phyloP scores from a whole-genome alignment of 805 yeast genomes.

The Yarrowia osloensis region DNA sequence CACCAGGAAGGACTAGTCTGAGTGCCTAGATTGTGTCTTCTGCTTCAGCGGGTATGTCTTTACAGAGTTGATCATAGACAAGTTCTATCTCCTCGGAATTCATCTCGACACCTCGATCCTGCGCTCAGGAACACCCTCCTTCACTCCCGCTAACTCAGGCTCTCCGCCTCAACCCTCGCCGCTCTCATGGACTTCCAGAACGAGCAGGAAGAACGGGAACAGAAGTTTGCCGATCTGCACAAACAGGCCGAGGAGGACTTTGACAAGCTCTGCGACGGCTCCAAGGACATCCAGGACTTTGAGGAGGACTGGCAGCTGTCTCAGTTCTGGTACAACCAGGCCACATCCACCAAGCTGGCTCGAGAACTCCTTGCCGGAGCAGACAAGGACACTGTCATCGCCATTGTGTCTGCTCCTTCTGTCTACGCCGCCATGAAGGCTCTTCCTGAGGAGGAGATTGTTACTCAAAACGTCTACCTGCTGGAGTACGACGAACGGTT shows the following conservation, averaged over 20 bases:
- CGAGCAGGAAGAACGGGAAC: conserved; percentile 61
- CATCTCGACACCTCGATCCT: no score
- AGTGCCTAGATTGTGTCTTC: no score
- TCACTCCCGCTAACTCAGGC: conserved; percentile 32
- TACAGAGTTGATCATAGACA: no score
- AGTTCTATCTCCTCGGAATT: no score
- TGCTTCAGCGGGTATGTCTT: no score
- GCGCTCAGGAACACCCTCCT: no score
- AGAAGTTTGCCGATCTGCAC: conserved; percentile 57
- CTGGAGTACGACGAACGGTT: conserved; percentile 81
- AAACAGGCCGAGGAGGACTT: conserved; percentile 59
- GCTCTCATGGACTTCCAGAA: conserved; percentile 62
- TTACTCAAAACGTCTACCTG: conserved; percentile 63
- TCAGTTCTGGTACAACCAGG: conserved; percentile 82
- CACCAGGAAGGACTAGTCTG: no score
- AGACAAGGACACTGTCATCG: conserved; percentile 66
- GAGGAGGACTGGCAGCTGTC: conserved; percentile 94
- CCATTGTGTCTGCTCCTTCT: conserved; percentile 86
- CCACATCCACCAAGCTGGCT: conserved; percentile 68
- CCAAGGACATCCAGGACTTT: conserved; percentile 67
- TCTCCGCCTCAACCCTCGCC: conserved; percentile 55
- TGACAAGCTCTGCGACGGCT: conserved; percentile 41
- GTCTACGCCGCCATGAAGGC: conserved; percentile 80
- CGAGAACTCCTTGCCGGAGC: conserved; percentile 77
- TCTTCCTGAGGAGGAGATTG: conserved; percentile 53